Conservation (phyloP, 306 rosid genomes). For the Acacia melanoxylon region DNA sequence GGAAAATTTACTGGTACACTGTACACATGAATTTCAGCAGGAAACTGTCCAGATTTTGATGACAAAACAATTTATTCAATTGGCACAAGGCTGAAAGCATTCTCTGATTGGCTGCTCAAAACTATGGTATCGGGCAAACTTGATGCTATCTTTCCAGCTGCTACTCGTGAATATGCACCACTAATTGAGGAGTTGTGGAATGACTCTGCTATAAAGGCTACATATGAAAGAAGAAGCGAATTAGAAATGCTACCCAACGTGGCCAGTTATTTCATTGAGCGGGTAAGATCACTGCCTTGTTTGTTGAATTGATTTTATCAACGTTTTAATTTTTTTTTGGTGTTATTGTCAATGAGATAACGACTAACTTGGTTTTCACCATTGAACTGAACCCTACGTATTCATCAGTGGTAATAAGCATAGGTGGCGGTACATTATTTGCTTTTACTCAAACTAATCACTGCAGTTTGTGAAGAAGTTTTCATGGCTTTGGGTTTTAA, state of each 20-base stretch:
- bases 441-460: background rate
- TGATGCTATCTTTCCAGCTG: constrained; percentile 96
- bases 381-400: constrained; percentile 20
- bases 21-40: constrained; percentile 44
- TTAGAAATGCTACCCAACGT: constrained; percentile 88
- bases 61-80: constrained; percentile 64
- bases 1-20: constrained; percentile 18
- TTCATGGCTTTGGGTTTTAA: background rate
- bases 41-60: constrained; percentile 41
- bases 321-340: constrained; percentile 5
- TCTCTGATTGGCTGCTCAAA: constrained; percentile 99
- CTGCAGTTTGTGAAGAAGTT: background rate
- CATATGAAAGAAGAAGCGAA: constrained; percentile 85
- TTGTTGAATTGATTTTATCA: constrained; percentile 15
- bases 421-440: background rate
- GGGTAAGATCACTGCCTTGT: constrained; percentile 56
- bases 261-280: constrained; percentile 88
- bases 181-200: constrained; percentile 89
- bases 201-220: constrained; percentile 80
- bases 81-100: constrained; percentile 87
- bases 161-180: constrained; percentile 95
- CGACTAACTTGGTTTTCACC: background rate
- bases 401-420: background rate
- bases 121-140: constrained; percentile 87
- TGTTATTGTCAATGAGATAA: background rate